phyloP scores from a whole-genome alignment of 495 filamentous ascomycete species.

The Penicillium odoratum region DNA sequence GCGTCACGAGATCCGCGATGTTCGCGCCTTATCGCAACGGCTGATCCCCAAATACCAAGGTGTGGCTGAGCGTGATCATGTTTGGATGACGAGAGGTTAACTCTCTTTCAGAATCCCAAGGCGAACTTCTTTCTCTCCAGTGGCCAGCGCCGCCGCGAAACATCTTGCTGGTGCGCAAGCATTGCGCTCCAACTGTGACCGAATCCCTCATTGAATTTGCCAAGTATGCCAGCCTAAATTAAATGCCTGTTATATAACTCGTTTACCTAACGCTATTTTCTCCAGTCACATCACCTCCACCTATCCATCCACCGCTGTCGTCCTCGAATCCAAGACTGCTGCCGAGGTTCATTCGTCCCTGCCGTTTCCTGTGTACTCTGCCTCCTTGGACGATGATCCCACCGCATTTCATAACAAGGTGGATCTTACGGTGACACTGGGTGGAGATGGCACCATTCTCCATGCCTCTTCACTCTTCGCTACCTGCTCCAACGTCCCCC shows the following conservation, averaged over 20 bases:
- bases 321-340: conserved; percentile 80
- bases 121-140: conserved; percentile 74
- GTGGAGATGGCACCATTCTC: conserved; percentile 93
- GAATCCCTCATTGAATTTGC: conserved; percentile 75
- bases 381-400: conserved; percentile 35
- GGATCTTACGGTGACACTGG: conserved; percentile 84
- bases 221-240: conserved; percentile 43
- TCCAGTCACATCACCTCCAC: conserved; percentile 70
- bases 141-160: conserved; percentile 92
- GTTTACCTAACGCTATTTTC: conserved; percentile 1
- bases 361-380: conserved; percentile 73
- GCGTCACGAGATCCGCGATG: conserved; percentile 43
- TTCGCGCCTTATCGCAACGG: conserved; percentile 42
- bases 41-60: conserved; percentile 54
- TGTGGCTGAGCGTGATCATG: conserved; percentile 28
- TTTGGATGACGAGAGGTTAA: neutral
- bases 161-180: conserved; percentile 85
- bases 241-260: neutral
- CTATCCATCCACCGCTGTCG: conserved; percentile 77
- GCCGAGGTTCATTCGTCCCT: conserved; percentile 69
- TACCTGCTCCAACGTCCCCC: conserved; percentile 76
- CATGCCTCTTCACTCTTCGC: conserved; percentile 90
- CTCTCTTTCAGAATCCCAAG: conserved; percentile 49
- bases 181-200: conserved; percentile 68
- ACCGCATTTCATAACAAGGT: conserved; percentile 61